Percentiles rank a stretch among this genome's conserved stretches.
These are phyloP conservation scores for Aureobasidium vineae DNA, from an alignment of 2,329 filamentous ascomycete genomes.

Conservation along the genomic window DNA sequence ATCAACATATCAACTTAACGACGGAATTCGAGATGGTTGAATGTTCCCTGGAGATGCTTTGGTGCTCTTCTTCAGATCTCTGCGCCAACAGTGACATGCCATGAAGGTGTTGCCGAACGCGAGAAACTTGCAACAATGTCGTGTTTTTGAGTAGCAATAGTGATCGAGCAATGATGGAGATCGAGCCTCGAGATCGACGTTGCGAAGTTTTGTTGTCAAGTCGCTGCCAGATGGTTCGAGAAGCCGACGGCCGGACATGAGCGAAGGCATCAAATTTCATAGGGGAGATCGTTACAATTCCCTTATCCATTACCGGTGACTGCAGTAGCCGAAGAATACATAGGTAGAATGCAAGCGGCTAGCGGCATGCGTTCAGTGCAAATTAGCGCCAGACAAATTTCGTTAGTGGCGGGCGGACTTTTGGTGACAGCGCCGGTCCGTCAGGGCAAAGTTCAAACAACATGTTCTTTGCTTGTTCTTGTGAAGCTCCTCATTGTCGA, in stretches of 20 bases:
- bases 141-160: neutral
- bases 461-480: conserved; percentile 1
- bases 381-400: conserved; percentile 20
- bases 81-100: neutral
- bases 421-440: conserved; percentile 1
- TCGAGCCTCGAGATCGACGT: neutral
- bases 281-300: neutral
- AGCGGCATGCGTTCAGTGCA: neutral
- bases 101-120: conserved; percentile 1
- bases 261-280: neutral
- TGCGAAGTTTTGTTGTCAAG: no score
- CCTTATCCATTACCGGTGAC: neutral
- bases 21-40: neutral
- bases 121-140: neutral
- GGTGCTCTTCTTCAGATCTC: neutral
- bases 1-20: neutral
- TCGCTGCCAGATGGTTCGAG: neutral
- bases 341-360: neutral
- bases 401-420: conserved; percentile 15
- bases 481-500: no score
- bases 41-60: neutral
- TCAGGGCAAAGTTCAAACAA: neutral
- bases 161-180: neutral
- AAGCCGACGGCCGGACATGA: conserved; percentile 1
- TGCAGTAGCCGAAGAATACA: neutral